Conservation (phyloP, 1,284 basidiomycete genomes). For the Neonothopanus nambi region DNA sequence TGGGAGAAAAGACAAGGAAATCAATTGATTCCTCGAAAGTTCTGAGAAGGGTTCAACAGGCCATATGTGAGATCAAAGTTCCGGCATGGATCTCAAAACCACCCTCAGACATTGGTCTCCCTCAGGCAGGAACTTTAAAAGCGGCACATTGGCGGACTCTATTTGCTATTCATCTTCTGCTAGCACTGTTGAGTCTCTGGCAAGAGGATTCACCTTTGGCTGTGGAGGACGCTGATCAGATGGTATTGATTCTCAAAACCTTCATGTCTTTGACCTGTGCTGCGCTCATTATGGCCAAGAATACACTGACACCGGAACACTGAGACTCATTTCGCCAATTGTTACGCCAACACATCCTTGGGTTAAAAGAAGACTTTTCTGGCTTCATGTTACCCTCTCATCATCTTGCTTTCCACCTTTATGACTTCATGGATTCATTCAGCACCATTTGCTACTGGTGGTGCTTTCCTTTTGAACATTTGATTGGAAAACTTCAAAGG, state of each 20-base stretch:
- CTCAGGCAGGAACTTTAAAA: neutral
- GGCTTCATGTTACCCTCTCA: neutral
- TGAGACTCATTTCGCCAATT: neutral
- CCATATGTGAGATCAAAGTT: neutral
- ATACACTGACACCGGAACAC: neutral
- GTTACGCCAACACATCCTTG: neutral
- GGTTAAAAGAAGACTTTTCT: neutral
- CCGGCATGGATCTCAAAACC: conserved; percentile 3
- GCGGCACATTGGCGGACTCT: neutral
- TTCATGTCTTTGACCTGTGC: conserved; percentile 1
- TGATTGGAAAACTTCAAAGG: neutral
- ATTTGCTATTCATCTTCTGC: neutral
- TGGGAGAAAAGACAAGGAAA: neutral
- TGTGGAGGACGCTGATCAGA: neutral
- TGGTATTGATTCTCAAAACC: neutral
- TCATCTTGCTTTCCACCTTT: conserved; percentile 8
- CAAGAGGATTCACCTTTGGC: neutral
- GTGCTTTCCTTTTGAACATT: conserved; percentile 1
- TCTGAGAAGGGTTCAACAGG: neutral
- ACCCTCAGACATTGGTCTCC: neutral
- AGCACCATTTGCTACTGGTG: neutral
- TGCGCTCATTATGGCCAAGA: neutral
- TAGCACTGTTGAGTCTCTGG: conserved; percentile 7
- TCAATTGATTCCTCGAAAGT: neutral
- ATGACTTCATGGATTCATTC: conserved; percentile 4